phyloP scores from a whole-genome alignment of 495 filamentous ascomycete genomes.

The Diplogelasinospora grovesii region DNA sequence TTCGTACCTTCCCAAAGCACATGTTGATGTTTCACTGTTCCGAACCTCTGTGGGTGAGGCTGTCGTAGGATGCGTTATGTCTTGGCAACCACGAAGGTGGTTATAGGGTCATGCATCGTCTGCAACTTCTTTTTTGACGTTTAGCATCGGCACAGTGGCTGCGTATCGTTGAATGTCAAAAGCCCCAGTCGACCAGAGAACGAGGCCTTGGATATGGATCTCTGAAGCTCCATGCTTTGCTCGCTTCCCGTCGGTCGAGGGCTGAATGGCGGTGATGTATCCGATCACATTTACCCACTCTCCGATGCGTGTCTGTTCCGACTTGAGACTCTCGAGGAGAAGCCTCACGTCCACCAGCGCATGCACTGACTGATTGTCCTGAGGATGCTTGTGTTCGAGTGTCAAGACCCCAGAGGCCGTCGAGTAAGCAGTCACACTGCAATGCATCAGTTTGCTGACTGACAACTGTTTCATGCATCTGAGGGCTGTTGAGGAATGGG shows the following conservation, averaged over 20 bases:
- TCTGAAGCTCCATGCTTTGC: not conserved
- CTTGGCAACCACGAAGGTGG: too few species aligned
- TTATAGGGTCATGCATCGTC: too few species aligned
- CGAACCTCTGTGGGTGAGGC: too few species aligned
- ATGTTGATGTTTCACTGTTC: too few species aligned
- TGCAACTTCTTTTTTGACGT: too few species aligned
- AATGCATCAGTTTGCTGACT: slow-evolving; percentile 8
- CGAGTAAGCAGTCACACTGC: slow-evolving; percentile 66
- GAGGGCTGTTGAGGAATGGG: too few species aligned
- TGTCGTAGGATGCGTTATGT: too few species aligned
- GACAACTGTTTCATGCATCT: too few species aligned
- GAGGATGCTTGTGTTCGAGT: slow-evolving; percentile 63
- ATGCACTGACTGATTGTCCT: slow-evolving; percentile 23
- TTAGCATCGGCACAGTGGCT: slow-evolving; percentile 28
- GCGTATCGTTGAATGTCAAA: slow-evolving; percentile 62
- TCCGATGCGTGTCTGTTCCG: slow-evolving; percentile 63
- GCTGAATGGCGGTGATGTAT: slow-evolving; percentile 49
- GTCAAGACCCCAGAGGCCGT: slow-evolving; percentile 50
- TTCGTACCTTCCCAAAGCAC: too few species aligned
- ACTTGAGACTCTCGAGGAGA: slow-evolving; percentile 56
- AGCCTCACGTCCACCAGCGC: slow-evolving; percentile 65
- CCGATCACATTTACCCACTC: slow-evolving; percentile 89
- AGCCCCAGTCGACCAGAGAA: slow-evolving; percentile 60
- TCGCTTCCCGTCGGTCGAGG: slow-evolving; percentile 9
- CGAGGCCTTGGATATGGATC: slow-evolving; percentile 54